Conservation (phyloP, 768 basidiomycete species). For the Termitomyces sp. region DNA sequence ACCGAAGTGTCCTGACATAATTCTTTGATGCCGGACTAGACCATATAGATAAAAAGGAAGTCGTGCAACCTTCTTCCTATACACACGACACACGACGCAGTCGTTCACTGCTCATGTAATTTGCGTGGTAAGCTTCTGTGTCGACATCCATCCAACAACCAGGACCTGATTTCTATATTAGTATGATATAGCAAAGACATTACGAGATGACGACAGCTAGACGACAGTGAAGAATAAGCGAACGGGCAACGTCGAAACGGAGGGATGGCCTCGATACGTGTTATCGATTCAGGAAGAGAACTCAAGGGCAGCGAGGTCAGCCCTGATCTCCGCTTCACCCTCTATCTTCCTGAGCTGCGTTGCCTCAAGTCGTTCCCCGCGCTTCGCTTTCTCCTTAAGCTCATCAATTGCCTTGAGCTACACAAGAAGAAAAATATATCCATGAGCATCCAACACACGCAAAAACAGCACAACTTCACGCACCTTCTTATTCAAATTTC, state of each 20-base stretch:
- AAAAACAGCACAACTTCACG: slow-evolving; percentile 19
- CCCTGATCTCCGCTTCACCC: slow-evolving; percentile 78
- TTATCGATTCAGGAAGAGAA: background rate
- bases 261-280: background rate
- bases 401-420: slow-evolving; percentile 99
- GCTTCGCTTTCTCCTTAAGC: slow-evolving; percentile 86
- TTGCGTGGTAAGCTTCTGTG: background rate
- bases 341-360: slow-evolving; percentile 99
- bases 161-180: slow-evolving; percentile 7
- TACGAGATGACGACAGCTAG: slow-evolving; percentile 3
- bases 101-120: background rate
- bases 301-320: slow-evolving; percentile 53
- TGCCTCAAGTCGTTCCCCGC: slow-evolving; percentile 89
- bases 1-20: background rate
- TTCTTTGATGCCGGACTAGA: background rate
- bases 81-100: background rate
- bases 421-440: background rate
- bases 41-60: background rate
- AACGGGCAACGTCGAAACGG: background rate
- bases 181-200: slow-evolving; percentile 7
- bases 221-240: slow-evolving; percentile 1
- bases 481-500: slow-evolving; percentile 96
- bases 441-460: slow-evolving; percentile 1
- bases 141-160: background rate
- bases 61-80: background rate